Percentiles rank a stretch among this genome's conserved stretches.
Evolutionary conservation across 1,284 basidiomycete genomes (phyloP).

Genomic region (Rhodofomes roseus): DNA sequence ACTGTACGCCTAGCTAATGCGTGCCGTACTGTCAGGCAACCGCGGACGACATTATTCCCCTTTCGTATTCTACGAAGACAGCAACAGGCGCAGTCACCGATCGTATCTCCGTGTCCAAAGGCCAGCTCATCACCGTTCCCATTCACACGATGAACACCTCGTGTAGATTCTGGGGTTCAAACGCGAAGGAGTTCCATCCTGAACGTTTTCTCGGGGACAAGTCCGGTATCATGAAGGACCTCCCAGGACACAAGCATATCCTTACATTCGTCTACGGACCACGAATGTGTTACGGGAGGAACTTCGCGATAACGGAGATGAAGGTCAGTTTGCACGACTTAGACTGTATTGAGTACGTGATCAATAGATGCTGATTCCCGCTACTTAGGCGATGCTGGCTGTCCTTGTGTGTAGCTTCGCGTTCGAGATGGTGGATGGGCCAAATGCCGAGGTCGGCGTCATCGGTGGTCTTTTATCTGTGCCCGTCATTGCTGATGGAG

Average conservation of each 20-base stretch:
- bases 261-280: constrained; percentile 40
- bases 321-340: constrained; percentile 34
- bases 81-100: constrained; percentile 34
- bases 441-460: constrained; percentile 32
- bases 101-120: constrained; percentile 41
- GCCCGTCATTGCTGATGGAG: constrained; percentile 40
- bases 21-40: no score
- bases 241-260: constrained; percentile 38
- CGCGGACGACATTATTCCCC: constrained; percentile 53
- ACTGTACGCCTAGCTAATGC: no score
- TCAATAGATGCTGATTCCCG: not conserved
- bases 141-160: constrained; percentile 43
- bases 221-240: constrained; percentile 15
- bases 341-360: not conserved
- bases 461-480: constrained; percentile 35
- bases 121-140: constrained; percentile 38
- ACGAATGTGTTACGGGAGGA: constrained; percentile 38
- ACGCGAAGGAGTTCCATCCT: constrained; percentile 24
- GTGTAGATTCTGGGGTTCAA: constrained; percentile 41
- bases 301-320: constrained; percentile 40
- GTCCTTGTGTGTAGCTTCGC: constrained; percentile 41
- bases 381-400: constrained; percentile 37
- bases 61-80: constrained; percentile 39
- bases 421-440: constrained; percentile 41
- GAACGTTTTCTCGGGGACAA: constrained; percentile 22